phyloP scores from a whole-genome alignment of 2,329 filamentous ascomycete species.

The Colletotrichum simmondsii region DNA sequence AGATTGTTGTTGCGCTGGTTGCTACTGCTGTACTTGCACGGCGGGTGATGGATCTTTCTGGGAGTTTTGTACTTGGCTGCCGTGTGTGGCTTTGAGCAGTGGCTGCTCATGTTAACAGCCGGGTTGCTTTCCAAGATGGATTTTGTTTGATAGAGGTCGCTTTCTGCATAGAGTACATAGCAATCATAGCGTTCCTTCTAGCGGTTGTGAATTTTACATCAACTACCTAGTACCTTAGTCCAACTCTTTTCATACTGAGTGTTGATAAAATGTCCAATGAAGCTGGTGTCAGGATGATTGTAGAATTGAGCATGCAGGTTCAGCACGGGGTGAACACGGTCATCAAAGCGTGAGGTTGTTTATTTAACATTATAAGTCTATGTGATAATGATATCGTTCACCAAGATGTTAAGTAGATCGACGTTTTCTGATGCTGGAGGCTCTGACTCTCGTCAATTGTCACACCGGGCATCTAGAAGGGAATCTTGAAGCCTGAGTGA shows the following conservation, averaged over 20 bases:
- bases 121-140: background rate
- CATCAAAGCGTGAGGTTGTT: rapidly evolving
- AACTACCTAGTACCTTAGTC: background rate
- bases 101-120: background rate
- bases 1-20: background rate
- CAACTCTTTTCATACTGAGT: rapidly evolving
- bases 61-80: background rate
- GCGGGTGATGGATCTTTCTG: background rate
- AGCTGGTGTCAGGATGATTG: no score
- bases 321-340: background rate
- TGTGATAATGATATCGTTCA: background rate
- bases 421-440: background rate
- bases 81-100: background rate
- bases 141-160: background rate
- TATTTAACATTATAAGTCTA: background rate
- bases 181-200: background rate
- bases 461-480: background rate
- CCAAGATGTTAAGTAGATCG: background rate
- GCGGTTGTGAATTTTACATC: background rate
- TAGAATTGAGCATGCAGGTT: no score
- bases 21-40: background rate
- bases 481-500: constrained; percentile 46
- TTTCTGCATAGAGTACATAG: background rate
- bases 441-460: background rate
- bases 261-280: background rate